Evolutionary conservation across 306 rosid genomes (phyloP).

Genomic region (Pueraria montana): DNA sequence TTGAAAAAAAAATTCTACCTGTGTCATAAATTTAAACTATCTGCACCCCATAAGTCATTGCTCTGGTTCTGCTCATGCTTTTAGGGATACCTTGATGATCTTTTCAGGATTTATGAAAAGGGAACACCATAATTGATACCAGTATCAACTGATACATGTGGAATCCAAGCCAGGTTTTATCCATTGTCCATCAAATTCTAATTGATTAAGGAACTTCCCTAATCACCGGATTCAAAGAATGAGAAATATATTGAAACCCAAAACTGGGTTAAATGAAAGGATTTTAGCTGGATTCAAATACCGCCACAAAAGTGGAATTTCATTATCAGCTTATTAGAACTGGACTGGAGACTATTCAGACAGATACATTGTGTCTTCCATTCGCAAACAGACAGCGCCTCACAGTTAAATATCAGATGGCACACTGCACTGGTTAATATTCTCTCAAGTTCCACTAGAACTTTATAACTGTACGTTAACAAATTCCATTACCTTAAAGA

Average conservation of each 20-base stretch:
- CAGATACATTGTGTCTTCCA: constrained; percentile 7
- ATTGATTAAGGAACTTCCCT: background rate
- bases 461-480: constrained; percentile 16
- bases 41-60: background rate
- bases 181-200: background rate
- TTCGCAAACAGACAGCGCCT: constrained; percentile 21
- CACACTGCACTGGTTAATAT: constrained; percentile 20
- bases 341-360: background rate
- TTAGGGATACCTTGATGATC: constrained; percentile 7
- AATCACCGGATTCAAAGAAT: constrained; percentile 11
- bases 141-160: background rate
- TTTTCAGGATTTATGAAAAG: background rate
- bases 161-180: constrained; percentile 6
- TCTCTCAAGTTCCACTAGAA: constrained; percentile 39
- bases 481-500: constrained; percentile 72
- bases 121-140: background rate
- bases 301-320: background rate
- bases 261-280: background rate
- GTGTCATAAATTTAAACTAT: background rate
- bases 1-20: background rate
- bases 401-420: constrained; percentile 38
- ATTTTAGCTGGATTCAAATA: constrained; percentile 26
- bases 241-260: background rate
- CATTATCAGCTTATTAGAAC: constrained; percentile 23
- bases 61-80: constrained; percentile 21